Base-by-base conservation (phyloP, 139 green algal genomes). In the Auxenochlorella pyrenoidosa region DNA sequence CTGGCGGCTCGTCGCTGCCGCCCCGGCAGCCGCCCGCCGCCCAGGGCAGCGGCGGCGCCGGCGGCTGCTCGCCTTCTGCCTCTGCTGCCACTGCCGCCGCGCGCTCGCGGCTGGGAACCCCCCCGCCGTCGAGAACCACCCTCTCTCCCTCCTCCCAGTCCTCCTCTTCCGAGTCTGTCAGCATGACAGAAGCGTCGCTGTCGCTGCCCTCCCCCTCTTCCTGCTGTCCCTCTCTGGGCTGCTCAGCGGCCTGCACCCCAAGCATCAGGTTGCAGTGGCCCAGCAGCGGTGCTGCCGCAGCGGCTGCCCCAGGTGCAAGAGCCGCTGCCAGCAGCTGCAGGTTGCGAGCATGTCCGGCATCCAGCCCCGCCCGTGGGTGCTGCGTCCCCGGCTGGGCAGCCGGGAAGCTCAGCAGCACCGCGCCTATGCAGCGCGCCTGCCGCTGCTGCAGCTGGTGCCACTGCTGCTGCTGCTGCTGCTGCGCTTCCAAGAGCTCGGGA, bases 401-500 rank as follows among this genome's bases (percentile, higher is more conserved):
- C 18, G 40, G 22, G 60, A 70, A 71, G 51, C 77, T 83, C 32
- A 83, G 51, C 77, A 83, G 77, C 77, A 83, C 30, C n/a, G 77
- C 77, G 15, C 77, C 77, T 22, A 83, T 21, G 51, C 51, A 83
- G 51, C 51, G 77, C 28, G 51, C 19, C 41, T 5, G n/a, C 18
- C 6, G 32, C 6, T 5, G 41, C 75, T 19, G 75, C 24, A 1
- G 41, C 36, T 32, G 32, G 2, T 5, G 66, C 71, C 54, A 32
- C 70, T 76, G 70, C 15, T 40, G 36, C 40, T 24, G 73, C 73
- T 58, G 73, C 24, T 12, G 13, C 34, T 22, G 68, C 24, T 30
- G 34, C 24, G 34, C 6, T 36, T 30, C 36, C n/a, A 3, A 13
- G 70, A 18, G 0, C 47, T 58, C 47, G n/a, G n/a, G n/a, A n/a